Evolutionary conservation across 495 filamentous ascomycete species (phyloP), one percentile per base, ranked within the genome.

Genomic region (Massariosphaeria phaeospora): DNA sequence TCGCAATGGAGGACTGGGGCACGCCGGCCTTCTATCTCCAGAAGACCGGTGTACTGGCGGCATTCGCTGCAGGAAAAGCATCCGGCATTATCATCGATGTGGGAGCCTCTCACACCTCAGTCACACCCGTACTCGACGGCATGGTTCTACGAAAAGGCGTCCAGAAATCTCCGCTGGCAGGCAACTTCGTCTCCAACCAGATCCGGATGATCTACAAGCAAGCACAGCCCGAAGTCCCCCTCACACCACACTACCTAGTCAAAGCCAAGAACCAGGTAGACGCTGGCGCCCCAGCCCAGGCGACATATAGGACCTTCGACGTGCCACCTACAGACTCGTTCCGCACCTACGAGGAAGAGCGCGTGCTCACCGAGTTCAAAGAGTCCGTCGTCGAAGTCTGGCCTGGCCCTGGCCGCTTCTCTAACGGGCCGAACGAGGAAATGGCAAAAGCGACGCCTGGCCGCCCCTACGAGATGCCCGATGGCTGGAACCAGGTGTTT

Each of bases 1-100:
- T 96, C 48, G 88, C 84, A 25, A 96, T 98, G 82, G 93, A 98
- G 76, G 85, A 80, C 58, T 98, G 91, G 85, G 91, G 89, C 13
- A 83, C 81, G 31, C 93, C 93, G 12, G 93, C 93, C 3, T 97
- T 95, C 72, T 98, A 89, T 76, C 75, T 95, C 44, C 86, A 85
- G 12, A 79, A 82, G 47, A 81, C 71, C 44, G 84, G 85, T 29
- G 81, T 84, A 43, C 70, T 84, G 57, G 74, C 82, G 41, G 73
- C 82, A 79, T 97, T 96, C 68, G 87, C 89, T 15, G 80, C 88
- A 12, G 94, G 94, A 43, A 96, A 95, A 70, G 82, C 94, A 3
- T 91, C 89, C 2, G 89, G 88, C 12, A 79, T 98, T 6, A 88
- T 98, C 6, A 72, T 98, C 60, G 93, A 97, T 66, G 81, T 96